Percentiles rank a stretch among this genome's conserved stretches.
phyloP scores from a whole-genome alignment of 176 grass and related monocot genomes.

The Puccinellia tenuiflora region DNA sequence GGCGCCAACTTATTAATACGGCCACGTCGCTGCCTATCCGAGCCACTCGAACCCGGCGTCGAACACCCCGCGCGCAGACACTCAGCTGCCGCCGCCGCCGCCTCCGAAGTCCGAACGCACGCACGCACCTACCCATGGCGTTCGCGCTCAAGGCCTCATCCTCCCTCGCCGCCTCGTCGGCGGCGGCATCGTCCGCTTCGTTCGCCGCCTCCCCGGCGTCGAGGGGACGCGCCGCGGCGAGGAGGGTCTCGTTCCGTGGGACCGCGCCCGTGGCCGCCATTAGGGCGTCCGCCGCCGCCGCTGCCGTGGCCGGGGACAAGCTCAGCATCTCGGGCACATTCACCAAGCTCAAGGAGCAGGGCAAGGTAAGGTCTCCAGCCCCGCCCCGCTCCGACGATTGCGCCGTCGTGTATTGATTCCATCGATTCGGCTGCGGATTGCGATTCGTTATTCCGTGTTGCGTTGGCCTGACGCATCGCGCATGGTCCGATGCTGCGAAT shows the following conservation, averaged over 20 bases:
- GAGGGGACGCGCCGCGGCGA: not conserved
- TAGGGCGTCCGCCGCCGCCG: not conserved
- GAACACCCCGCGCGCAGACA: not conserved
- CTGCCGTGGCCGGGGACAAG: constrained; percentile 16
- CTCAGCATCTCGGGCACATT: constrained; percentile 70
- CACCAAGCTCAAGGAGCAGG: constrained; percentile 59
- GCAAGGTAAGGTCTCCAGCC: constrained; percentile 39
- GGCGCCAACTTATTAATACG: not conserved
- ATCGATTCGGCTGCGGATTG: not conserved
- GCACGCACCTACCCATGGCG: constrained; percentile 25
- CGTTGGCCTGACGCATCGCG: not conserved
- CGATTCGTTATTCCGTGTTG: not conserved
- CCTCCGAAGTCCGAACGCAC: not conserved
- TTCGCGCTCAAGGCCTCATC: constrained; percentile 44
- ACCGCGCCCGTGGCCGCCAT: constrained; percentile 6
- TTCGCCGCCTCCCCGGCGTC: constrained; percentile 7
- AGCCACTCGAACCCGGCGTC: not conserved
- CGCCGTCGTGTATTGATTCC: not conserved
- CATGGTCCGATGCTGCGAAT: not conserved
- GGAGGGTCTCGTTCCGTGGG: not conserved
- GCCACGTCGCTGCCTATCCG: not conserved
- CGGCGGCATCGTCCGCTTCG: not conserved
- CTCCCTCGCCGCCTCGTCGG: not conserved
- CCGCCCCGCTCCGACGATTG: not conserved
- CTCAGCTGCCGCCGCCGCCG: not conserved